phyloP scores from a whole-genome alignment of 345 rosid genomes.

The Bruguiera sexangula region DNA sequence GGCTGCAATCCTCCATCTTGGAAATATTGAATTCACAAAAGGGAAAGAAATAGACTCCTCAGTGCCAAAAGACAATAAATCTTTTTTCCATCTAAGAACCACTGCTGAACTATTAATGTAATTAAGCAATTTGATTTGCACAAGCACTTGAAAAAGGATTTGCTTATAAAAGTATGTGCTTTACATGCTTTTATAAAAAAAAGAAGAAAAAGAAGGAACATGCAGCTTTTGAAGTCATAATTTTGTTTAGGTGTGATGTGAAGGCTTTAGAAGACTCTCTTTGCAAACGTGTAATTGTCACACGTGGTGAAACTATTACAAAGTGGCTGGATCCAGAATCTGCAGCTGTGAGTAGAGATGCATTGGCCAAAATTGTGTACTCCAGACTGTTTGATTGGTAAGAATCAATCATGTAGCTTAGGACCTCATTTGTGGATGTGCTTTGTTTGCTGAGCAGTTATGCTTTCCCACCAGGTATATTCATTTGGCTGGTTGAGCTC shows the following conservation, averaged over 20 bases:
- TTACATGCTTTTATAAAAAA: neutral
- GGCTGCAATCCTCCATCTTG: constrained; percentile 92
- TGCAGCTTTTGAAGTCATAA: constrained; percentile 25
- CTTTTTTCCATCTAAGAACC: constrained; percentile 80
- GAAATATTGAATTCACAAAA: constrained; percentile 85
- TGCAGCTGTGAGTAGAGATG: constrained; percentile 85
- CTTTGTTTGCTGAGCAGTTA: constrained; percentile 1
- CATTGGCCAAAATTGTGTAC: constrained; percentile 91
- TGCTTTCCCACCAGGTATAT: constrained; percentile 7
- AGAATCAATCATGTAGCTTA: constrained; percentile 29
- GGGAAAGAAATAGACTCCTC: constrained; percentile 94
- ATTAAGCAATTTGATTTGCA: constrained; percentile 18
- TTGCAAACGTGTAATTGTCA: constrained; percentile 92
- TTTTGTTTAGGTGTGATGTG: constrained; percentile 72
- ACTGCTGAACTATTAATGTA: constrained; percentile 89
- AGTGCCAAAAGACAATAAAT: constrained; percentile 80
- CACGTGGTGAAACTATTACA: constrained; percentile 96
- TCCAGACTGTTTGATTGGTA: constrained; percentile 96
- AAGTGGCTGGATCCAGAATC: constrained; percentile 92
- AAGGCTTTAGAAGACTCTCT: constrained; percentile 93
- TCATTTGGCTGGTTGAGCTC: constrained; percentile 3
- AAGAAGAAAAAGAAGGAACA: neutral
- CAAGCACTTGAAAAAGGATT: constrained; percentile 3
- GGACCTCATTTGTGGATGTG: constrained; percentile 8
- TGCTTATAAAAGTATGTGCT: constrained; percentile 9